Conservation (phyloP, 345 rosid species). For the Combretum micranthum region DNA sequence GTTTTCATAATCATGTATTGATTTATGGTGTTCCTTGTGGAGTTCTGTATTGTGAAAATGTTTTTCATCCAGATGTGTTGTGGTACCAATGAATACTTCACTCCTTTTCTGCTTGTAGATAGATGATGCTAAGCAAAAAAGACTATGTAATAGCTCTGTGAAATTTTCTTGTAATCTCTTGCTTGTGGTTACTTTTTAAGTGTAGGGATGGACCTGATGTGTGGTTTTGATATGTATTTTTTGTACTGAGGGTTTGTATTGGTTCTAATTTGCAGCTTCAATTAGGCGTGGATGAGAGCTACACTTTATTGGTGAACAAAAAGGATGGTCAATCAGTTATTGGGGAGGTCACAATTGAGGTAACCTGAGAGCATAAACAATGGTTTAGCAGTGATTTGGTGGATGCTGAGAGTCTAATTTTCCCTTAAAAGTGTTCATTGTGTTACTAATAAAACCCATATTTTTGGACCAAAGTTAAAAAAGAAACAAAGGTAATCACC, state of each 20-base stretch:
- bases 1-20: too few species aligned
- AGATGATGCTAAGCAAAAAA: too few species aligned
- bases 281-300: slow-evolving; percentile 61
- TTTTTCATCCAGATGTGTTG: too few species aligned
- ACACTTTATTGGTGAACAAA: slow-evolving; percentile 37
- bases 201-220: too few species aligned
- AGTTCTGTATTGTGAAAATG: too few species aligned
- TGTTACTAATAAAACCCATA: not conserved
- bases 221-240: not conserved
- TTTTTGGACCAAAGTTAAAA: not conserved
- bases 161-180: too few species aligned
- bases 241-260: not conserved
- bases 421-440: not conserved
- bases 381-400: not conserved
- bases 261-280: slow-evolving; percentile 35
- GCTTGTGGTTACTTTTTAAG: too few species aligned
- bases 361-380: slow-evolving; percentile 14
- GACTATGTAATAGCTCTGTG: too few species aligned
- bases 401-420: not conserved
- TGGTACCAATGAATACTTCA: too few species aligned
- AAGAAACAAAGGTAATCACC: not conserved
- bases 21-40: too few species aligned
- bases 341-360: slow-evolving; percentile 72
- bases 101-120: too few species aligned
- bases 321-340: slow-evolving; percentile 37